phyloP scores from a whole-genome alignment of 495 filamentous ascomycete species.

The Lophiostoma macrostomum region DNA sequence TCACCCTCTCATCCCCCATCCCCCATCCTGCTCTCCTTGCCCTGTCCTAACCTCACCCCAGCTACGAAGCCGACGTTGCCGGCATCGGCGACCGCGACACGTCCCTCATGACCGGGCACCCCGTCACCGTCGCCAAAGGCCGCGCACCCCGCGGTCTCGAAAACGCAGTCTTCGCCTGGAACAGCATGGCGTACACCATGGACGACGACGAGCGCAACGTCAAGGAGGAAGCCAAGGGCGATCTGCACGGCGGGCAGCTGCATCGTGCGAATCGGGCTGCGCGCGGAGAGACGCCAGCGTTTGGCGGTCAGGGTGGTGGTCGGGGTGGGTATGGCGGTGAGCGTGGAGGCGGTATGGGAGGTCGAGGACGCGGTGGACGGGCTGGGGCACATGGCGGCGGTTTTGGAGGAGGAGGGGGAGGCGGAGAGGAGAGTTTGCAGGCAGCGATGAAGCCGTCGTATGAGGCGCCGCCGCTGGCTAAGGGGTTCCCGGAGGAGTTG shows the following conservation, averaged over 20 bases:
- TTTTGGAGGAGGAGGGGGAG: too few species aligned
- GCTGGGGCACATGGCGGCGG: not conserved
- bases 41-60: slow-evolving; percentile 21
- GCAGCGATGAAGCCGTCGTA: slow-evolving; percentile 4
- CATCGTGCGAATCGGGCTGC: slow-evolving; percentile 21
- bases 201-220: slow-evolving; percentile 13
- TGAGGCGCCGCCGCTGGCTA: slow-evolving; percentile 10
- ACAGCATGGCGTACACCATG: not conserved
- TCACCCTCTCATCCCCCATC: too few species aligned
- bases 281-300: not conserved
- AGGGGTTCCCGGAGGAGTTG: slow-evolving; percentile 19
- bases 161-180: slow-evolving; percentile 21
- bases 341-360: not conserved
- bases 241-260: slow-evolving; percentile 23
- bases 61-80: slow-evolving; percentile 30
- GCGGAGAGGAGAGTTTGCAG: too few species aligned
- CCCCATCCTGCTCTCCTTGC: not conserved
- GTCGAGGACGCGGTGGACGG: not conserved
- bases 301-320: not conserved
- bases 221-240: slow-evolving; percentile 13
- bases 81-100: slow-evolving; percentile 28
- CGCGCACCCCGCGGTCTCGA: slow-evolving; percentile 12
- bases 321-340: not conserved
- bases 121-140: slow-evolving; percentile 4
- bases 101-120: not conserved